Conservation (phyloP, 306 rosid genomes). For the Trifolium subterraneum region DNA sequence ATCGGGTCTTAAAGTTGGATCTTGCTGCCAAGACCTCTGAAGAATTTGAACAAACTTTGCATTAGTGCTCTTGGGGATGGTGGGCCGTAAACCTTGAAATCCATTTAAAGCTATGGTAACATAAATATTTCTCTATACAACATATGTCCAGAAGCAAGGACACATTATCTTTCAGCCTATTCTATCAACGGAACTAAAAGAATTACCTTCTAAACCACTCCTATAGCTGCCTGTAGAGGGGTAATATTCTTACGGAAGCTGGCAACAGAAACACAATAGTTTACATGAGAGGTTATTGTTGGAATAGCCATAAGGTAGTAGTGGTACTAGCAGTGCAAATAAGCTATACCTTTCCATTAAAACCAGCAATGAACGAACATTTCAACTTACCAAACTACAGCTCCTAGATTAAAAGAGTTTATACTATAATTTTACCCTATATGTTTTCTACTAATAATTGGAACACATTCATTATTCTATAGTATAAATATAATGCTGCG, state of each 20-base stretch:
- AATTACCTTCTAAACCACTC: conserved; percentile 90
- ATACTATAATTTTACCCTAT: not conserved
- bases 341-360: conserved; percentile 56
- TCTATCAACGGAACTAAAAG: conserved; percentile 29
- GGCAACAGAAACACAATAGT: conserved; percentile 42
- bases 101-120: not conserved
- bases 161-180: conserved; percentile 14
- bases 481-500: conserved; percentile 20
- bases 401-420: conserved; percentile 6
- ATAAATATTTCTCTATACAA: conserved; percentile 7
- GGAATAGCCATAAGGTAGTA: conserved; percentile 3
- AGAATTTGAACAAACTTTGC: conserved; percentile 81
- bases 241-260: conserved; percentile 96
- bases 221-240: conserved; percentile 97
- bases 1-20: conserved; percentile 79
- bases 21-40: conserved; percentile 92
- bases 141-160: conserved; percentile 15
- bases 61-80: conserved; percentile 82
- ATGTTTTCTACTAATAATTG: conserved; percentile 6
- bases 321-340: not conserved
- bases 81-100: conserved; percentile 82
- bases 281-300: not conserved
- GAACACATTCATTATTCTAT: conserved; percentile 12
- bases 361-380: conserved; percentile 2
- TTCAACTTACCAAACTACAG: conserved; percentile 23